These are phyloP conservation scores for Trichoderma breve DNA, from an alignment of 2,329 filamentous ascomycete genomes.

Conservation along the genomic window DNA sequence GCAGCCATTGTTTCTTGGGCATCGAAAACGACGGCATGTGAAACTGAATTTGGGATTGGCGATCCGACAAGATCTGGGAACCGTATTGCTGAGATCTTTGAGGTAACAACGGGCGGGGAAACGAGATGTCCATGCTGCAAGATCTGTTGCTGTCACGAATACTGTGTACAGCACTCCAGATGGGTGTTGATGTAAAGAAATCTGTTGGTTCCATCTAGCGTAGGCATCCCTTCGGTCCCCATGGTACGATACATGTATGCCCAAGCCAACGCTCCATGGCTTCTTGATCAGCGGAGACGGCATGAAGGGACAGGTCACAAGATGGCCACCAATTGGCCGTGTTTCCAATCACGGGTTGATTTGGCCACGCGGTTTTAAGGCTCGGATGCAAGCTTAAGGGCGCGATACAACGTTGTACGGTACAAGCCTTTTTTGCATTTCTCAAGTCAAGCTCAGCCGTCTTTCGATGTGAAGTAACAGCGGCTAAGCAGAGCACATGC, in stretches of 20 bases:
- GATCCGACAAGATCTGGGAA: constrained; percentile 3
- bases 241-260: background rate
- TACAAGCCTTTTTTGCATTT: background rate
- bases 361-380: constrained; percentile 12
- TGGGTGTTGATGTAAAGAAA: background rate
- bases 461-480: background rate
- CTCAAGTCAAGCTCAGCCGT: background rate
- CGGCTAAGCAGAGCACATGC: background rate
- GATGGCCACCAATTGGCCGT: background rate
- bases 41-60: background rate
- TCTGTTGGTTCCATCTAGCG: background rate
- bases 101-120: constrained; percentile 15
- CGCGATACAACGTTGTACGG: constrained; percentile 18
- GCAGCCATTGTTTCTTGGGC: background rate
- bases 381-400: constrained; percentile 17
- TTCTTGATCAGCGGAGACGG: background rate
- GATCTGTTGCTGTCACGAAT: constrained; percentile 1
- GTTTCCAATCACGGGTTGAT: background rate
- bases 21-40: background rate
- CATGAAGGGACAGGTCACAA: background rate
- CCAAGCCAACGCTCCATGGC: background rate
- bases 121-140: constrained; percentile 13
- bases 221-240: background rate
- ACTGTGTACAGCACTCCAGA: background rate
- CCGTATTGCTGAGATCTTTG: constrained; percentile 1